Evolutionary conservation across 176 grass and related monocot species (phyloP).

Genomic region (Hsuehochloa calcarea): DNA sequence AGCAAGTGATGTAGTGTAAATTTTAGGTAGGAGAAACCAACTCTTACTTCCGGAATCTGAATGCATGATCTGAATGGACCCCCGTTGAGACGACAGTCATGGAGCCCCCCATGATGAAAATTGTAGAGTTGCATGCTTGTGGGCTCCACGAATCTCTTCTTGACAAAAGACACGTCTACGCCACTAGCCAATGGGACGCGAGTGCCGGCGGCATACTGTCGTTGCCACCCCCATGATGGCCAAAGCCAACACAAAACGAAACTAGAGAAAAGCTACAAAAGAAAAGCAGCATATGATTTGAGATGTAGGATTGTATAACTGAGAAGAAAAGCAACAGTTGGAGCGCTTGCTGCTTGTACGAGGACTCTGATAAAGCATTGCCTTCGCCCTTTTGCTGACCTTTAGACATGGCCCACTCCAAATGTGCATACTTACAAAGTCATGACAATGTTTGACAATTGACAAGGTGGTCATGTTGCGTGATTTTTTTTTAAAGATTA

Average conservation of each 20-base stretch:
- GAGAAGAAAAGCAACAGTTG: slow-evolving; percentile 13
- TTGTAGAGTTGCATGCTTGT: neutral
- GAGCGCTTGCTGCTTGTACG: neutral
- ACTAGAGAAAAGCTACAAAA: neutral
- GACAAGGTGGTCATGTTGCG: neutral
- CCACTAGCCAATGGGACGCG: slow-evolving; percentile 25
- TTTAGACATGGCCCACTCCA: neutral
- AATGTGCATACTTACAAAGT: neutral
- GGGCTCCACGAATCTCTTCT: slow-evolving; percentile 29
- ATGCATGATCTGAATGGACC: slow-evolving; percentile 6
- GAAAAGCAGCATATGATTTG: neutral
- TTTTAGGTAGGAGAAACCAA: neutral
- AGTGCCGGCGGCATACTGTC: slow-evolving; percentile 18
- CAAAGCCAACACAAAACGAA: slow-evolving; percentile 19
- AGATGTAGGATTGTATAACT: neutral
- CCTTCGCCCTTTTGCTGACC: neutral
- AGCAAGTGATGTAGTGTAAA: neutral
- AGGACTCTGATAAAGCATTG: neutral
- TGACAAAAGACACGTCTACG: neutral
- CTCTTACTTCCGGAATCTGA: neutral
- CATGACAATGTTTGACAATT: neutral
- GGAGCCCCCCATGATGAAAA: slow-evolving; percentile 18
- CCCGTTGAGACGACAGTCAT: slow-evolving; percentile 2
- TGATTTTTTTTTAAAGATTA: too few relatives aligned
- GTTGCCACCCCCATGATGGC: slow-evolving; percentile 16